A percentile compares a stretch with the other conserved stretches of the same genome.
Evolutionary conservation across 75 land plant genomes (phyloP).

Genomic region (Ceratopteris richardii): DNA sequence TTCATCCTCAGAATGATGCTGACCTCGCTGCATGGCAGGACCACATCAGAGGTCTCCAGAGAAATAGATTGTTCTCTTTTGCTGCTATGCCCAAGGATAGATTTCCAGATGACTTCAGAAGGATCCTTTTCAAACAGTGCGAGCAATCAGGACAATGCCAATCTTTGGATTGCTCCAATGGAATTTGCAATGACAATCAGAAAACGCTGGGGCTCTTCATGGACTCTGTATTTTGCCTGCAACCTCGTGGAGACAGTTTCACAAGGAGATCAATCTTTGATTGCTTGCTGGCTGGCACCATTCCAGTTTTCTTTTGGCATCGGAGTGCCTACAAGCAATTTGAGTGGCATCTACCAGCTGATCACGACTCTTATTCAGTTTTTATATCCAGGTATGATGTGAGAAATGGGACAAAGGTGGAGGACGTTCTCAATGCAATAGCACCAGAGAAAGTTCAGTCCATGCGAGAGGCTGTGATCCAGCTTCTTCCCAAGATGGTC

Average conservation of each 20-base stretch:
- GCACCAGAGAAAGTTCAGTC: conserved; percentile 26
- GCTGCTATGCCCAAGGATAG: conserved; percentile 64
- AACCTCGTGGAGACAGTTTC: conserved; percentile 74
- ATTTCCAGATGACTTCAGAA: conserved; percentile 46
- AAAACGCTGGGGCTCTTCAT: conserved; percentile 43
- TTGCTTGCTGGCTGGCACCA: conserved; percentile 67
- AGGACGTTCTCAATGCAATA: conserved; percentile 28
- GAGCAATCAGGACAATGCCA: conserved; percentile 13
- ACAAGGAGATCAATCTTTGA: conserved; percentile 72
- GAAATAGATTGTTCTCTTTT: conserved; percentile 43
- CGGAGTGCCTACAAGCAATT: conserved; percentile 57
- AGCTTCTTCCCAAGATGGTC: conserved; percentile 41
- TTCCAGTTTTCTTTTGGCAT: conserved; percentile 78
- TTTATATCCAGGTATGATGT: conserved; percentile 44
- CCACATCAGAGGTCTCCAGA: conserved; percentile 20
- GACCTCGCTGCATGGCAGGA: conserved; percentile 52
- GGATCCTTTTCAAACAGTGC: conserved; percentile 34
- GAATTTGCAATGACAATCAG: conserved; percentile 39
- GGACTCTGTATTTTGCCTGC: conserved; percentile 60
- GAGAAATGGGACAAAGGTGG: conserved; percentile 31
- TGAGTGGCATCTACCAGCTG: conserved; percentile 51
- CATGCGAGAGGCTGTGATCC: conserved; percentile 54
- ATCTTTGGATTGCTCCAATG: conserved; percentile 22
- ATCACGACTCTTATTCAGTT: conserved; percentile 50
- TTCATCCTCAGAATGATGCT: conserved; percentile 50